Conservation (phyloP, 2,329 filamentous ascomycete genomes). For the Fusarium sp. region DNA sequence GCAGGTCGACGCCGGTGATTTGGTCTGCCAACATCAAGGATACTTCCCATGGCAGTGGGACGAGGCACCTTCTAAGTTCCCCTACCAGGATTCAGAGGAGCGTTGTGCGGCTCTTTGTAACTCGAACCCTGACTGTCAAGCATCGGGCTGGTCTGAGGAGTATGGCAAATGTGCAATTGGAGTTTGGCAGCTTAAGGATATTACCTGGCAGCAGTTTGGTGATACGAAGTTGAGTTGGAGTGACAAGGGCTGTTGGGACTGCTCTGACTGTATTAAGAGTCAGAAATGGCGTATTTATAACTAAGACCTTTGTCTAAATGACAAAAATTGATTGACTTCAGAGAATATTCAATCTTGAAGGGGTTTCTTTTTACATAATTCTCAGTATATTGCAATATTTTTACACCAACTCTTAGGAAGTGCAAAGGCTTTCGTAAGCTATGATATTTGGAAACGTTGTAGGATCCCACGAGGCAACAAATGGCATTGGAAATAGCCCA, state of each 20-base stretch:
- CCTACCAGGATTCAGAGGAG: slow-evolving; percentile 1
- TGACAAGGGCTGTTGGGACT: slow-evolving; percentile 9
- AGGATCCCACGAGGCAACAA: too few relatives aligned
- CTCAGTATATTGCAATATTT: too few relatives aligned
- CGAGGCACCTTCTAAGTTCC: neutral
- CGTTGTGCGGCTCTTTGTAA: slow-evolving; percentile 10
- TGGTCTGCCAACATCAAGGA: neutral
- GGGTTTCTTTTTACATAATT: too few relatives aligned
- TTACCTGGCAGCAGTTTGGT: neutral
- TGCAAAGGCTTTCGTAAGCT: too few relatives aligned
- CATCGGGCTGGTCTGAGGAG: neutral
- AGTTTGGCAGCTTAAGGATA: neutral
- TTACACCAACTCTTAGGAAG: too few relatives aligned
- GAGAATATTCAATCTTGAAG: too few relatives aligned
- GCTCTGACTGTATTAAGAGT: slow-evolving; percentile 9
- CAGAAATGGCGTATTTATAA: slow-evolving; percentile 1
- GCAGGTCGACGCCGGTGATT: fast-evolving
- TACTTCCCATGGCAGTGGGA: slow-evolving; percentile 11
- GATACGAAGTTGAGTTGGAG: slow-evolving; percentile 1
- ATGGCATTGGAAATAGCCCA: too few relatives aligned
- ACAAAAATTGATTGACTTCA: neutral
- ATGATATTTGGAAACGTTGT: too few relatives aligned
- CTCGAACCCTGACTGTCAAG: slow-evolving; percentile 2
- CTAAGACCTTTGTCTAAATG: neutral
- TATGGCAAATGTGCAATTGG: neutral